A percentile compares a stretch with the other conserved stretches of the same genome.
These are phyloP conservation scores for Eimeria necatrix DNA, from an alignment of 169 alveolate genomes.

Conservation along the genomic window DNA sequence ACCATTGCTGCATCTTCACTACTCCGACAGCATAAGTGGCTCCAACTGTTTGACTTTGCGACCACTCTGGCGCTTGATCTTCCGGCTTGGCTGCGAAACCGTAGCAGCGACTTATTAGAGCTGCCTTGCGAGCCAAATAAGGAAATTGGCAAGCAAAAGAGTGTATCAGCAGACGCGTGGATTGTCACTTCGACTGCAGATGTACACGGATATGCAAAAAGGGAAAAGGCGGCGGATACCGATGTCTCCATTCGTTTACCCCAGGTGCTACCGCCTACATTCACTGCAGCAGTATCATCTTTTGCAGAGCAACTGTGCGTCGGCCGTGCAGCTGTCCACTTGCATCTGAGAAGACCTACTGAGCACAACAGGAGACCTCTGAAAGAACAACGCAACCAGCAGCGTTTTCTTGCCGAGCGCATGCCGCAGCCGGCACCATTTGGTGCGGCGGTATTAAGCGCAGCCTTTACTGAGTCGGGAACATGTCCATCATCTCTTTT, in stretches of 20 bases:
- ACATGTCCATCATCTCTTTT: not conserved
- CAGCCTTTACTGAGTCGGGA: not conserved
- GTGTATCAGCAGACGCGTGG: not conserved
- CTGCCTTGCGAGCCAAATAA: not conserved
- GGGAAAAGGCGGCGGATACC: conserved; percentile 1
- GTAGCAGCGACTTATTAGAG: not conserved
- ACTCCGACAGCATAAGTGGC: conserved; percentile 74
- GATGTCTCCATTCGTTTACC: not conserved
- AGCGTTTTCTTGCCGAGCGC: not conserved
- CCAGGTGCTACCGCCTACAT: not conserved
- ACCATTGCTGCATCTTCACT: conserved; percentile 27
- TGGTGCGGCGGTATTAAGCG: not conserved
- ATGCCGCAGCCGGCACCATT: not conserved
- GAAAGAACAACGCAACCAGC: not conserved
- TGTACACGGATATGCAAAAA: not conserved
- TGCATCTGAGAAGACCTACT: not conserved
- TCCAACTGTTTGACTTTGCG: conserved; percentile 67
- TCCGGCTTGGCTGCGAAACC: conserved; percentile 76
- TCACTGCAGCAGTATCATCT: conserved; percentile 38
- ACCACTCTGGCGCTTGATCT: conserved; percentile 73
- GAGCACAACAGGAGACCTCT: not conserved
- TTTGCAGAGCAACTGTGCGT: conserved; percentile 51
- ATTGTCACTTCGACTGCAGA: not conserved
- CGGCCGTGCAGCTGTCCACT: not conserved
- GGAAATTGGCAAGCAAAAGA: not conserved